Evolutionary conservation across 768 basidiomycete genomes (phyloP).

Genomic region (Boletus reticulatus): DNA sequence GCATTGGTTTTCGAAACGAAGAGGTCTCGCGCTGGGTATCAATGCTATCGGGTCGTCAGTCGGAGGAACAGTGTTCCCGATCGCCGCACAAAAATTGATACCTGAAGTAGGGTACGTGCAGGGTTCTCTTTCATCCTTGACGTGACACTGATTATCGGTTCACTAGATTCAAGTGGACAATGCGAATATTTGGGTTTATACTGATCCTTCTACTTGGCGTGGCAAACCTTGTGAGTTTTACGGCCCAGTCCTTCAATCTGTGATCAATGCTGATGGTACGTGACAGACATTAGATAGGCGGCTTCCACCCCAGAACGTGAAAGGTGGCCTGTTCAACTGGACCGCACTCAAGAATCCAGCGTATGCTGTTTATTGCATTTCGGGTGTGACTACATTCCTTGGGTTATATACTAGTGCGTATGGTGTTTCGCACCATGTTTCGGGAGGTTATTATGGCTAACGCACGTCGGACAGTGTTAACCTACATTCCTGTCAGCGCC

Average conservation of each 20-base stretch:
- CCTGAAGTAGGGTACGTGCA: constrained; percentile 49
- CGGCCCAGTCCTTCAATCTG: not conserved
- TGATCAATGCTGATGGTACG: not conserved
- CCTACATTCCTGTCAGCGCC: constrained; percentile 64
- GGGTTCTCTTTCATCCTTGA: not conserved
- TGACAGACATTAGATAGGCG: constrained; percentile 39
- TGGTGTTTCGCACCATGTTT: not conserved
- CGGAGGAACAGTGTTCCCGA: constrained; percentile 69
- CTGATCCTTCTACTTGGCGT: constrained; percentile 49
- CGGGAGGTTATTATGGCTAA: not conserved
- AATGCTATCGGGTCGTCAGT: constrained; percentile 64
- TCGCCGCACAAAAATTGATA: constrained; percentile 54
- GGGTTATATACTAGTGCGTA: constrained; percentile 64
- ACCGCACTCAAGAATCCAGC: constrained; percentile 43
- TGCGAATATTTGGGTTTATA: constrained; percentile 68
- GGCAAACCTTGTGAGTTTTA: constrained; percentile 48
- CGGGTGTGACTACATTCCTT: constrained; percentile 57
- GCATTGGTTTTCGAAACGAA: constrained; percentile 69
- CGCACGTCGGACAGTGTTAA: constrained; percentile 46
- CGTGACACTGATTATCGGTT: not conserved
- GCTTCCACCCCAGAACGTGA: constrained; percentile 50
- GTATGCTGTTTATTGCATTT: constrained; percentile 57
- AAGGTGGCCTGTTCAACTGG: constrained; percentile 59
- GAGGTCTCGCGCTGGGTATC: constrained; percentile 58
- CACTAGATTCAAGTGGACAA: constrained; percentile 73